A percentile compares a stretch with the other conserved stretches of the same genome.
Conservation (phyloP, 73 alveolate species). For the Breviolum minutum region DNA sequence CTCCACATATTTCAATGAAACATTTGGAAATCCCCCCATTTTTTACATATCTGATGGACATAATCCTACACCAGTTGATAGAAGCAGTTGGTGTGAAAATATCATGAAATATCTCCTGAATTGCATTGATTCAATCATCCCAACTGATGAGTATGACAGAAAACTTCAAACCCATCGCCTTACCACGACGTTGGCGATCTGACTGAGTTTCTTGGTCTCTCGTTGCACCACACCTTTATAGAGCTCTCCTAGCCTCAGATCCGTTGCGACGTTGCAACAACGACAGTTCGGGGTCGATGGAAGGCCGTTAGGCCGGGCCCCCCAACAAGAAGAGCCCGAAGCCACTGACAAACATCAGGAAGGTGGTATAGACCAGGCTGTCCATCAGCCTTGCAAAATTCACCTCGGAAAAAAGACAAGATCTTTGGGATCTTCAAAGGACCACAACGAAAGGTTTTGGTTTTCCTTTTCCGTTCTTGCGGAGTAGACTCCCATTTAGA, state of each 20-base stretch:
- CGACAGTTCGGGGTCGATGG: too few species aligned
- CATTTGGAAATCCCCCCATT: too few species aligned
- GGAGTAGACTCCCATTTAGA: too few species aligned
- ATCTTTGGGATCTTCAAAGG: not conserved
- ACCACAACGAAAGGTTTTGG: not conserved
- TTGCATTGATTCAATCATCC: not conserved
- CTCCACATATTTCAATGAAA: not conserved
- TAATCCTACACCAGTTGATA: not conserved
- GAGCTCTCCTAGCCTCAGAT: conserved; percentile 61
- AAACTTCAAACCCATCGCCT: not conserved
- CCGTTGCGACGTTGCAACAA: too few species aligned
- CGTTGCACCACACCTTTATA: conserved; percentile 81
- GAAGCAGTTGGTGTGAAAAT: too few species aligned
- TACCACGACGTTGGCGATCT: conserved; percentile 69
- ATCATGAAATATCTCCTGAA: not conserved
- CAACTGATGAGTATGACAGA: not conserved
- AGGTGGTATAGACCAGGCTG: conserved; percentile 65
- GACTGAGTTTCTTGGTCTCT: conserved; percentile 82
- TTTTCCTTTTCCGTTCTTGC: too few species aligned
- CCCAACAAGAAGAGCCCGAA: conserved; percentile 70
- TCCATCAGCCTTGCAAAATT: conserved; percentile 81
- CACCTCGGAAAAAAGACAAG: conserved; percentile 10
- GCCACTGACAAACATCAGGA: conserved; percentile 77
- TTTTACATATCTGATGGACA: not conserved
- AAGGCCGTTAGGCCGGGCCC: too few species aligned